phyloP scores from a whole-genome alignment of 2,329 filamentous ascomycete species.

The Sporothrix phasma region DNA sequence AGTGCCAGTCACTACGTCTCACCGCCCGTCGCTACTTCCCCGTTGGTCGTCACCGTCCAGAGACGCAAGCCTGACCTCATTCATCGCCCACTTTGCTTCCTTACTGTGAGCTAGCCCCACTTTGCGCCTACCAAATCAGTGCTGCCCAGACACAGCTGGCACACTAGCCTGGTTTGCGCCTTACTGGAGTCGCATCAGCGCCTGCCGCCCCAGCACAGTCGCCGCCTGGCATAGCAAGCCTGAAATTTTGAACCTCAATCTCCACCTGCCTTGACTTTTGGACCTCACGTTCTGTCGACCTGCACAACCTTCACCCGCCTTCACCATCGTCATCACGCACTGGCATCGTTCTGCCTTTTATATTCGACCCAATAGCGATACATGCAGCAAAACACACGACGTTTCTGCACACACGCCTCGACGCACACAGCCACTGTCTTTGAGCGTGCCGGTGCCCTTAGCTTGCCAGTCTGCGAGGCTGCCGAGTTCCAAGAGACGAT shows the following conservation, averaged over 20 bases:
- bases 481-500: conserved; percentile 4
- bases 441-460: neutral
- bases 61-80: neutral
- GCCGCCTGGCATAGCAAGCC: conserved; percentile 4
- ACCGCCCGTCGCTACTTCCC: neutral
- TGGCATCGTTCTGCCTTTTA: neutral
- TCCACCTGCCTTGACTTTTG: conserved; percentile 1
- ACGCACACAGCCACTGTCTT: neutral
- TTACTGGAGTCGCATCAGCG: neutral
- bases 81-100: neutral
- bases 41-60: neutral
- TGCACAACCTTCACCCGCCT: neutral
- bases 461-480: neutral
- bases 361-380: neutral
- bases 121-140: neutral
- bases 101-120: neutral
- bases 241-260: conserved; percentile 11
- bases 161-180: conserved; percentile 1
- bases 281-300: neutral
- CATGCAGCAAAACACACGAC: neutral
- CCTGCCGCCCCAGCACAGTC: neutral
- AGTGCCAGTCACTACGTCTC: neutral
- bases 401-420: neutral
- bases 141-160: neutral
- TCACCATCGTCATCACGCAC: neutral